Evolutionary conservation across 2,329 filamentous ascomycete species (phyloP), one percentile per base, ranked within the genome.

Genomic region (Zasmidium cellare): DNA sequence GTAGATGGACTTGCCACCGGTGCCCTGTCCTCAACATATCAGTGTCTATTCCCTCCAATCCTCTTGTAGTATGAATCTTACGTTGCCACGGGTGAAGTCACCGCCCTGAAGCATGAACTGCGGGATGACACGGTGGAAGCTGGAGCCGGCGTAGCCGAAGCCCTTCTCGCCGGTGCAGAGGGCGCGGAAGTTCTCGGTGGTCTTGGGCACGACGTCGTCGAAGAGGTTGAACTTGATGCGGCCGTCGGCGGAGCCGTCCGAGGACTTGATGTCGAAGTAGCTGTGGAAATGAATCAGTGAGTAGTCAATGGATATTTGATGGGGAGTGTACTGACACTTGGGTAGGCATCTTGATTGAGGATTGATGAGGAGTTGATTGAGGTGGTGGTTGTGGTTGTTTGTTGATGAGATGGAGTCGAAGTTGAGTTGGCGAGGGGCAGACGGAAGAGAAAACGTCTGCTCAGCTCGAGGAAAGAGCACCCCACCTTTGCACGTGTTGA

Each of bases 31-130:
- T 6, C 16, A 9, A 41, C 35, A n/a, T 41, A 14, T 41, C n/a
- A 41, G 11, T 18, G n/a, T 31, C 35, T 18, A 41, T 41, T 9
- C 16, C 35, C 35, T 9, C n/a, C 7, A 9, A 41, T 41, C 16
- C 35, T 5, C 7, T 16, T 14, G 12, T 41, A 14, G n/a, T 41
- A 41, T 41, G 12, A 28, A 5, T 41, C 35, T 41, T 41, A 41
- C 35, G 70, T 94, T 89, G 58, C 86, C 87, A 67, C 85, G 87
- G 76, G 90, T 93, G 78, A 94, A 93, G 81, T 94, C 90, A 75
- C 90, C 90, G 69, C 90, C 90, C 81, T 93, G 90, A 76, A 94
- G 92, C 90, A 94, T 94, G 80, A 94, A 94, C 67, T 87, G 75
- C 81, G 90, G 90, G 83, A 94, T 94, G 74, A 94, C 89, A 75